A percentile compares a stretch with the other conserved stretches of the same genome.
These are phyloP conservation scores for Picea abies DNA, from an alignment of 83 land plant species.

Conservation along the genomic window DNA sequence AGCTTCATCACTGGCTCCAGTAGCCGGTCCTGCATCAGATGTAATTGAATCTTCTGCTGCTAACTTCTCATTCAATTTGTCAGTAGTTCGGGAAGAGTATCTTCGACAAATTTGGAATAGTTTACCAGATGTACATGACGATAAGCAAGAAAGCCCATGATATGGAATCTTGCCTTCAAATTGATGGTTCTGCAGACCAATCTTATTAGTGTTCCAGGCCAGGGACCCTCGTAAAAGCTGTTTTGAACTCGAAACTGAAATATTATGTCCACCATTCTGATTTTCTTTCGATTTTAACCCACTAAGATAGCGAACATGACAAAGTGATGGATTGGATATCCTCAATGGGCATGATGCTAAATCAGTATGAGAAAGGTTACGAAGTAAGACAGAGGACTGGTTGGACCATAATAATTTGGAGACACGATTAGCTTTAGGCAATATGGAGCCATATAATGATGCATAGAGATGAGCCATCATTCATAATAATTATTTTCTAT, in stretches of 20 bases:
- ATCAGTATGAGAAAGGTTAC: background rate
- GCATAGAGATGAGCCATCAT: background rate
- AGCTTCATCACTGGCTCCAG: constrained; percentile 16
- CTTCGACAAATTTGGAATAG: constrained; percentile 7
- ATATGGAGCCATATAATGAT: background rate
- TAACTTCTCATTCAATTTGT: background rate
- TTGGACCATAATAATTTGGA: background rate
- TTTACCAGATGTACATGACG: background rate
- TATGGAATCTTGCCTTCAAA: background rate
- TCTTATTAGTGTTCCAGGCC: background rate
- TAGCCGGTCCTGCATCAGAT: constrained; percentile 14
- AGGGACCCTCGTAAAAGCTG: background rate
- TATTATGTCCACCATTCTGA: background rate
- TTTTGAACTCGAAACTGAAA: constrained; percentile 4
- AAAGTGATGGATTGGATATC: background rate
- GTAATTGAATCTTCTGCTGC: constrained; percentile 19
- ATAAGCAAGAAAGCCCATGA: background rate
- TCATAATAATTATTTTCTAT: background rate
- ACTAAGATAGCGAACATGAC: background rate
- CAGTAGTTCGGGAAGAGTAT: constrained; percentile 2
- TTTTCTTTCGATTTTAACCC: background rate
- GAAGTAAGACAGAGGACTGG: background rate
- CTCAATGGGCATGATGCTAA: background rate
- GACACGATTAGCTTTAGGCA: background rate
- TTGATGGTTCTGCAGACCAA: background rate